These are phyloP conservation scores for Pseudozyma thailandica DNA, from an alignment of 1,284 basidiomycete genomes.

Conservation along the genomic window DNA sequence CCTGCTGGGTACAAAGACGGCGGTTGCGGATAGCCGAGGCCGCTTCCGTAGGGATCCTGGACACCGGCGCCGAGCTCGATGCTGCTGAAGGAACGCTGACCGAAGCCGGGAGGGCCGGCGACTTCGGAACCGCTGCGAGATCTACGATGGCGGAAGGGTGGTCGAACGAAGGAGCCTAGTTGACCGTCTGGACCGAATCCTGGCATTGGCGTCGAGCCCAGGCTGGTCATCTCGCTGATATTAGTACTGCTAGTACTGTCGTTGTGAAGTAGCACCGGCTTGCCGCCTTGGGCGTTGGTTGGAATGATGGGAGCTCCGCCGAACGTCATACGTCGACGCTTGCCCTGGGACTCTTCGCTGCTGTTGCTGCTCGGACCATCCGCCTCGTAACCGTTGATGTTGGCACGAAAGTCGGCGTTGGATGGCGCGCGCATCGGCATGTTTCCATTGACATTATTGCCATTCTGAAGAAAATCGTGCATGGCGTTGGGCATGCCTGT, in stretches of 20 bases:
- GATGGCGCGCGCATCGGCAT: conserved; percentile 27
- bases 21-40: conserved; percentile 23
- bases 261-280: conserved; percentile 29
- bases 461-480: conserved; percentile 23
- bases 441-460: conserved; percentile 2
- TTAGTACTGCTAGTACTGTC: conserved; percentile 37
- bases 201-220: conserved; percentile 20
- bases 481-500: conserved; percentile 19
- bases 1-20: conserved; percentile 29
- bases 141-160: conserved; percentile 38
- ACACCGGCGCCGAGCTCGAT: conserved; percentile 18
- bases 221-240: conserved; percentile 27
- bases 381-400: conserved; percentile 32
- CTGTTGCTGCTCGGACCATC: conserved; percentile 31
- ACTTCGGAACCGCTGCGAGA: conserved; percentile 39
- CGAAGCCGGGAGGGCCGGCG: conserved; percentile 21
- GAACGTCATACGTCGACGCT: conserved; percentile 50
- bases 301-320: conserved; percentile 30
- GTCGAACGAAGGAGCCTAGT: conserved; percentile 18
- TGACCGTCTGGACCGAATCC: conserved; percentile 16
- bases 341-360: conserved; percentile 39
- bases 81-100: conserved; percentile 30
- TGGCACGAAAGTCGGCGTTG: conserved; percentile 19
- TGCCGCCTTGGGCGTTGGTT: conserved; percentile 15
- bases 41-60: conserved; percentile 15